Base-by-base conservation (phyloP, 2,329 filamentous ascomycete genomes). In the Diplodia mutila region DNA sequence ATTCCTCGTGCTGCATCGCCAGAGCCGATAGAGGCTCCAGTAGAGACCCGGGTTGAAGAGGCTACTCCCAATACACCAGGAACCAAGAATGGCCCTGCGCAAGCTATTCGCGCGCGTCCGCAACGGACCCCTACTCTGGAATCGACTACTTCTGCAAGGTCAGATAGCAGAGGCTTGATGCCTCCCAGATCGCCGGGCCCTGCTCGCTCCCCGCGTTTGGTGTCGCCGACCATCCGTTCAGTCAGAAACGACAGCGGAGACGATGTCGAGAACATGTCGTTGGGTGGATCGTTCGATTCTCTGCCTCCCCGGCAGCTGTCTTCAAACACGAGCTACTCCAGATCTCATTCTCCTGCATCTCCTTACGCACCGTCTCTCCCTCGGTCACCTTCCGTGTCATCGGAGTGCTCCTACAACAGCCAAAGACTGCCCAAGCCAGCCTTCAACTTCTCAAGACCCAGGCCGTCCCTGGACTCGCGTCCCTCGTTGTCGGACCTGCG, bases 361-460 rank as follows among this genome's bases (percentile, higher is more conserved):
- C 89, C 90, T 1, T 85, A 84, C 68, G 84, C 86, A 18, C 84
- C 87, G 1, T 70, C 72, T 11, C 71, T 90, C 73, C 87, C 89
- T 68, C 87, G 93, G 73, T 97, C 94, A 0, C 93, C 93, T 1
- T 98, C 95, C 0, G 85, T 92, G 46, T 89, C 89, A 69, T 98
- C 94, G 1, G 92, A 97, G 69, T 87, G 87, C 61, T 97, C 93
- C 1, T 85, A 85, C 53, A 85, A 81, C 57, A 84, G 86, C 39
- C 68, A 74, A 21, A 80, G 83, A 34, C 79, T 93, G 42, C 88
- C 90, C 14, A 87, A 90, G 18, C 91, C 93, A 0, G 88, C 91
- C 0, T 94, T 96, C 80, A 98, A 99, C 79, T 98, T 98, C 78
- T 98, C 95, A 0, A 87, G 95, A 52, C 95, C 95, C 0, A 81